phyloP scores from a whole-genome alignment of 148 eudicot genomes.

The Dysphania ambrosioides region DNA sequence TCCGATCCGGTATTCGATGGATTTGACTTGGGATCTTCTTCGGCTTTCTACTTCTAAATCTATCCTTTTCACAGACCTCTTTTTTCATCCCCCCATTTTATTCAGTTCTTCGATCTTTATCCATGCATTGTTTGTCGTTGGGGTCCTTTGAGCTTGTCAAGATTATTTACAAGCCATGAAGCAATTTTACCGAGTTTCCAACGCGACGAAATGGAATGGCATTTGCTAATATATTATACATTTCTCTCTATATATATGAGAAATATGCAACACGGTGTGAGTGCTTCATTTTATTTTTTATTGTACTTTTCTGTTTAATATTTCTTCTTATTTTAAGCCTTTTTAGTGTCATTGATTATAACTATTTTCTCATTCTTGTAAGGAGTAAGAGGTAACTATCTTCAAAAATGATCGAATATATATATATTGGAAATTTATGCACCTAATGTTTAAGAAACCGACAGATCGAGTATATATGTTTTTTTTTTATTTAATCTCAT shows the following conservation, averaged over 20 bases:
- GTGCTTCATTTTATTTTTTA: not conserved
- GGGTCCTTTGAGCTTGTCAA: not conserved
- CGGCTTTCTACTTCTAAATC: slow-evolving; percentile 23
- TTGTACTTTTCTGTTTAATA: not conserved
- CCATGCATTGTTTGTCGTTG: not conserved
- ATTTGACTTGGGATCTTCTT: slow-evolving; percentile 31
- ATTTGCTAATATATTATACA: no score
- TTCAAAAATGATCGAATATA: no score
- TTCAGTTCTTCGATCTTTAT: not conserved
- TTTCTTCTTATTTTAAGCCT: no score
- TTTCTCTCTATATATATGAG: no score
- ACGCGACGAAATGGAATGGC: not conserved
- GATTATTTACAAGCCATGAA: not conserved
- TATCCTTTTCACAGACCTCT: not conserved
- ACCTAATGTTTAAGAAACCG: no score
- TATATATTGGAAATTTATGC: not conserved
- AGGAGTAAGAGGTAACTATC: not conserved
- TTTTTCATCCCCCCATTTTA: not conserved
- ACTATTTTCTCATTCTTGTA: not conserved
- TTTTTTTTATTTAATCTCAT: no score
- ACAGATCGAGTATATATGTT: no score
- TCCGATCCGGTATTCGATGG: slow-evolving; percentile 28
- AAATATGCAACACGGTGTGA: not conserved
- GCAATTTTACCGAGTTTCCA: not conserved
- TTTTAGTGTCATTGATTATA: no score